Base-by-base conservation (phyloP, 2,329 filamentous ascomycete species). In the Zelopaecilomyces penicillatus region DNA sequence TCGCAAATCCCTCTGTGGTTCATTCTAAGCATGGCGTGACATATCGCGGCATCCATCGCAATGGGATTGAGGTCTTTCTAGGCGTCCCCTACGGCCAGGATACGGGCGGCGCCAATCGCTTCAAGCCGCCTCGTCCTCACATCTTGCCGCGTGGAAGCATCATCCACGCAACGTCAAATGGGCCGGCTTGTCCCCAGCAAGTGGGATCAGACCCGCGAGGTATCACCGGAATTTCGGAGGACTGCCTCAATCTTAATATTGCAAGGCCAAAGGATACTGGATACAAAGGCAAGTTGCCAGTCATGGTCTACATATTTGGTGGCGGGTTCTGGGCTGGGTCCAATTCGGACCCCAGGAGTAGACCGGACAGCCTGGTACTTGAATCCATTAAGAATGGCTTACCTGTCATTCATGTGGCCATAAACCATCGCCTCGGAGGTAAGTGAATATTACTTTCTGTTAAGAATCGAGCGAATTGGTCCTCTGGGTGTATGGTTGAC, bases 51-150 rank as follows among this genome's bases (percentile, higher is more conserved):
- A 50, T 71, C 19, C 44, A 58, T 8, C 63, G 66, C 47, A 70
- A 69, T 46, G 66, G 61, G 19, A 60, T 74, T 33, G 71, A 75
- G 42, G 58, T 65, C 7, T 75, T 73, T 48, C 60, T 71, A 4
- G 65, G 64, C n/a, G 69, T 74, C 26, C 66, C 62, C 1, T 75
- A 70, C 39, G 71, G 66, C 4, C 52, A 70, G 41, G 69, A 73
- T 48, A 74, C 71, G 0, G 52, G 66, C 47, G 69, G 68, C 8
- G 50, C 52, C 27, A 65, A 69, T 40, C 62, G 71, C 39, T 75
- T 74, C 56, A 69, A 67, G 44, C 68, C 70, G 6, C 71, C 71
- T 2, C 50, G 55, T 32, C 57, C 62, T 1, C 62, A 62, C 43
- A 49, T 55, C 0, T 61, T 63, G 1, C 29, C 49, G 4, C 50